A percentile compares a stretch with the other conserved stretches of the same genome.
These are phyloP conservation scores for Spencermartinsiella europaea DNA, from an alignment of 805 yeast species.

Conservation along the genomic window DNA sequence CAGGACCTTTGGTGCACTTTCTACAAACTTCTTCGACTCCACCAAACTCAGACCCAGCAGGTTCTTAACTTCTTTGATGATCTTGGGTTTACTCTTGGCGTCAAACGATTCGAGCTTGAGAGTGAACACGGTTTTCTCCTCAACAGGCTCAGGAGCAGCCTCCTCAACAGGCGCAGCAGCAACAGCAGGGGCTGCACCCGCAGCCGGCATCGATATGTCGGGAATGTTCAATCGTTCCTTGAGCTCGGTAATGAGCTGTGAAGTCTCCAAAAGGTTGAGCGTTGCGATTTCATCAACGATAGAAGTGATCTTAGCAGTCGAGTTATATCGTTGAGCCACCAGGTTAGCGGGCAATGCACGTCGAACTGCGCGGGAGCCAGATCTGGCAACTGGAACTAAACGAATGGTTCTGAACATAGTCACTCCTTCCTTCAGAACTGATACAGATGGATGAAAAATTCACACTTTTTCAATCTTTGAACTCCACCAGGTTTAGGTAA, in stretches of 20 bases:
- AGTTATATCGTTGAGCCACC: constrained; percentile 33
- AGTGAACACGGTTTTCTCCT: constrained; percentile 90
- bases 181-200: constrained; percentile 54
- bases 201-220: constrained; percentile 82
- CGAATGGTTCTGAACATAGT: neutral
- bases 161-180: constrained; percentile 66
- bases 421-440: too few relatives aligned
- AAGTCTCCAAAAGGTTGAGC: constrained; percentile 88
- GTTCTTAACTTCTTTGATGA: constrained; percentile 93
- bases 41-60: constrained; percentile 88
- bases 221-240: constrained; percentile 79
- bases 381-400: neutral
- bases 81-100: constrained; percentile 92
- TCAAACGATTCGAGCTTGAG: constrained; percentile 91
- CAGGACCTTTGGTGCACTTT: constrained; percentile 91
- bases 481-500: neutral
- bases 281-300: constrained; percentile 90
- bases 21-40: constrained; percentile 96
- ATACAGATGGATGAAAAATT: too few relatives aligned
- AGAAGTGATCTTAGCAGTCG: constrained; percentile 69
- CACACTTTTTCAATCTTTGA: too few relatives aligned
- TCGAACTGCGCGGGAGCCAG: too few relatives aligned
- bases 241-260: constrained; percentile 71
- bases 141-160: constrained; percentile 73
- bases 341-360: too few relatives aligned